phyloP scores from a whole-genome alignment of 257 asterid species.

The Petrea volubilis region DNA sequence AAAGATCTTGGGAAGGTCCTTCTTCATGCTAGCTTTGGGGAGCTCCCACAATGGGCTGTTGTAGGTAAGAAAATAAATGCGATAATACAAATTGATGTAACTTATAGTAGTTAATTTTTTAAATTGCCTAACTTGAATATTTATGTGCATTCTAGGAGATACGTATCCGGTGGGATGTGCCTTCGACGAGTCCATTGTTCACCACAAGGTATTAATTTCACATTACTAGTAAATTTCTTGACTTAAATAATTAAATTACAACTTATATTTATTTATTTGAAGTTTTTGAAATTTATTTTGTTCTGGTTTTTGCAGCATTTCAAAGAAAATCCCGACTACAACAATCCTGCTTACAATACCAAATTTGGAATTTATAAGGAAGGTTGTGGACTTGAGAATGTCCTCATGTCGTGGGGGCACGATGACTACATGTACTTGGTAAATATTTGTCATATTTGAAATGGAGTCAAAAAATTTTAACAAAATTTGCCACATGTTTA shows the following conservation, averaged over 20 bases:
- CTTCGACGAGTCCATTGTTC: constrained; percentile 70
- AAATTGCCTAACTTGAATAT: no score
- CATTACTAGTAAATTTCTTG: neutral
- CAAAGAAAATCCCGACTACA: constrained; percentile 61
- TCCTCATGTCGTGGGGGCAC: constrained; percentile 92
- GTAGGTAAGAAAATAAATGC: constrained; percentile 46
- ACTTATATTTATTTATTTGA: neutral
- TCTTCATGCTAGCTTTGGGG: constrained; percentile 72
- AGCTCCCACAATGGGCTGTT: constrained; percentile 97
- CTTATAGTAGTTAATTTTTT: no score
- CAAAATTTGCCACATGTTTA: no score
- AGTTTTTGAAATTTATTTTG: neutral
- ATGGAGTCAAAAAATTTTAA: no score
- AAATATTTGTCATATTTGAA: neutral
- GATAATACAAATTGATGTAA: neutral
- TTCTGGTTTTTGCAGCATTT: constrained; percentile 54
- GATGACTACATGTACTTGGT: constrained; percentile 96
- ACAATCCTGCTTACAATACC: constrained; percentile 52
- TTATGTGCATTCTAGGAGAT: constrained; percentile 45
- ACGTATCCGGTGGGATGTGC: constrained; percentile 94
- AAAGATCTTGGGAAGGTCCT: constrained; percentile 89
- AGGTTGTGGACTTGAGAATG: constrained; percentile 79
- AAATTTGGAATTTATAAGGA: constrained; percentile 65
- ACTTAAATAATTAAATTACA: neutral
- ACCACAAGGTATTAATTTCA: constrained; percentile 54